Base-by-base conservation (phyloP, 2,329 filamentous ascomycete species). In the Penicillium crustosum region DNA sequence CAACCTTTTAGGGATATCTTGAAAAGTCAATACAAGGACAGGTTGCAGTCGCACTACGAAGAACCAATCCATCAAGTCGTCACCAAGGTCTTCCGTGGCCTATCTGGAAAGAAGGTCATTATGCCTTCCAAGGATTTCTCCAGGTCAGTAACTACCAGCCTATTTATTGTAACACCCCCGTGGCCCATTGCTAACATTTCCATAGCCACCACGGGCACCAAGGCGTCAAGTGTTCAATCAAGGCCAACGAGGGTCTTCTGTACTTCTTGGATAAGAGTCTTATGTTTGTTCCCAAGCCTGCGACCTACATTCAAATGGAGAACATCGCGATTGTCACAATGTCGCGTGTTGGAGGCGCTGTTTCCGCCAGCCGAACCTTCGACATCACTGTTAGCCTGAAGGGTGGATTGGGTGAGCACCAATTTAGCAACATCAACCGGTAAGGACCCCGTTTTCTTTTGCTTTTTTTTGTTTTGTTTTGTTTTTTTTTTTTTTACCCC, bases 221-320 rank as follows among this genome's bases (percentile, higher is more conserved):
- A 66, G 94, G 94, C 58, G 95, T 99, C 77, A 99, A 99, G 79
- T 99, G 94, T 77, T 96, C 93, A n/a, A 97, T 99, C 85, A 99
- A 99, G 79, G 95, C 95, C 53, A 97, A 95, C 75, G 94, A 99
- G 79, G 94, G 95, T 60, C 93, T 96, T 72, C 81, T 99, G 50
- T 99, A 96, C 84, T 97, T 93, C 74, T 80, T 99, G 66, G 94
- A 99, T 77, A 97, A 97, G 79, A 93, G 93, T 8, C 96, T 99
- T 77, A 95, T 99, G 86, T 99, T 99, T 75, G 94, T 99, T 17
- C 94, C 94, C 33, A 99, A 99, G 79, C 94, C 94, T 1, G 93
- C 94, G 17, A 97, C 93, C 1, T 99, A 97, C 78, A 93, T 99
- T 60, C 89, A 91, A 60, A 95, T 96, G 78, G 94, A 99, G 70